Percentiles rank a stretch among this genome's conserved stretches.
Evolutionary conservation across 1,284 basidiomycete genomes (phyloP).

Genomic region (Moesziomyces antarcticus): DNA sequence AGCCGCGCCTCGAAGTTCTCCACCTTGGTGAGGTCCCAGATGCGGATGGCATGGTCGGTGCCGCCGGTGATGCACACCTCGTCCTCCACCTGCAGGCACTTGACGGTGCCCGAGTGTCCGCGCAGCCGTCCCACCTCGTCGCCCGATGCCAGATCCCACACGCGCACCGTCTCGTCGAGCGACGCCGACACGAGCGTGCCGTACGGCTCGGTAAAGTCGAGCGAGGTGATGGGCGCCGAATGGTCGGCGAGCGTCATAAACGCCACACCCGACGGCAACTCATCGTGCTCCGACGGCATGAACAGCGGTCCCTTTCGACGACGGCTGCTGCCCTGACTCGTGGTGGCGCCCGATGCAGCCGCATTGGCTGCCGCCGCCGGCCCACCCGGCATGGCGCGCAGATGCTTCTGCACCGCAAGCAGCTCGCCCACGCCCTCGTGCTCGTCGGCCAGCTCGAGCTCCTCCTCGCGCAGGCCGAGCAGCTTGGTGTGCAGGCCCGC

Average conservation of each 20-base stretch:
- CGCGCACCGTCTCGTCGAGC: constrained; percentile 74
- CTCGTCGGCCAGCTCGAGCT: constrained; percentile 90
- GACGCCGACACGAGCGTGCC: constrained; percentile 85
- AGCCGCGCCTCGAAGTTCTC: constrained; percentile 60
- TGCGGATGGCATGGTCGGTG: constrained; percentile 79
- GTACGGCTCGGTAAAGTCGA: constrained; percentile 97
- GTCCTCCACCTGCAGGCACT: constrained; percentile 92
- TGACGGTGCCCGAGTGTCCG: constrained; percentile 72
- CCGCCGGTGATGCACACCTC: constrained; percentile 90
- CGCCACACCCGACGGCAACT: constrained; percentile 89
- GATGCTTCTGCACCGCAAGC: constrained; percentile 59
- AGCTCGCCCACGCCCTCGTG: constrained; percentile 59
- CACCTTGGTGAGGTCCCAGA: constrained; percentile 65
- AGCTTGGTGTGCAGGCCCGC: constrained; percentile 84
- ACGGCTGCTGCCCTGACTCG: constrained; percentile 47
- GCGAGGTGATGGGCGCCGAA: constrained; percentile 81
- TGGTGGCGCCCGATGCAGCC: constrained; percentile 34
- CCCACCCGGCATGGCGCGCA: constrained; percentile 65
- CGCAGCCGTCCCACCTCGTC: constrained; percentile 67
- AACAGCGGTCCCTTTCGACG: constrained; percentile 77
- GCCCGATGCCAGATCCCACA: constrained; percentile 85
- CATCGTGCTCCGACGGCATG: constrained; percentile 95
- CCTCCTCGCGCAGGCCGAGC: constrained; percentile 89
- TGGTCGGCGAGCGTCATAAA: constrained; percentile 94
- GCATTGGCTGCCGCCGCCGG: constrained; percentile 52